Conservation (phyloP, 2,329 filamentous ascomycete genomes). For the Xylariaceae sp. region DNA sequence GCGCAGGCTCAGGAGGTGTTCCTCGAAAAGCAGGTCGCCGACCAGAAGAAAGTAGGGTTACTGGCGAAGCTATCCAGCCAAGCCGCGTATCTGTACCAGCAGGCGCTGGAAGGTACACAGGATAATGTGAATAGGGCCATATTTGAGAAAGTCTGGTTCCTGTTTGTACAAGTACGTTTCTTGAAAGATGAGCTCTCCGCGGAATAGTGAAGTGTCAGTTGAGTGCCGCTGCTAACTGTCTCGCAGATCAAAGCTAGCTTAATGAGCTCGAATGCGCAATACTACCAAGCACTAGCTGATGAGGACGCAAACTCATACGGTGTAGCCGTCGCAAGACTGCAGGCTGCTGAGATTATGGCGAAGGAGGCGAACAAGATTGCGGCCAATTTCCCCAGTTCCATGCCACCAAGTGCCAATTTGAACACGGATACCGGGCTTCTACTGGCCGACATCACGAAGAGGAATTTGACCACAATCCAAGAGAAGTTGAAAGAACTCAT, state of each 20-base stretch:
- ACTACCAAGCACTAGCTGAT: constrained; percentile 88
- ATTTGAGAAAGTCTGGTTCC: constrained; percentile 91
- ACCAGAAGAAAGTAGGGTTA: constrained; percentile 87
- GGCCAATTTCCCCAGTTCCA: constrained; percentile 73
- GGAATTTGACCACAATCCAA: constrained; percentile 75
- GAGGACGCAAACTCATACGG: constrained; percentile 86
- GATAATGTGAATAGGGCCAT: constrained; percentile 88
- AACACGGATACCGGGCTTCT: constrained; percentile 70
- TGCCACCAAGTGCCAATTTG: constrained; percentile 79
- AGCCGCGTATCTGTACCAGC: constrained; percentile 79
- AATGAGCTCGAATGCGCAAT: constrained; percentile 82
- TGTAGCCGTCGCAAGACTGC: constrained; percentile 75
- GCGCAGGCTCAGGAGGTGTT: constrained; percentile 98
- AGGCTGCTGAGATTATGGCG: constrained; percentile 72
- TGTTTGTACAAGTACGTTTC: constrained; percentile 66
- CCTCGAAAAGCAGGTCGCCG: constrained; percentile 88
- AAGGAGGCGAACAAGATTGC: constrained; percentile 75
- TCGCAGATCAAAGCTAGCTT: constrained; percentile 70
- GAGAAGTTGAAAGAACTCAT: constrained; percentile 71
- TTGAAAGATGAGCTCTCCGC: too few species aligned
- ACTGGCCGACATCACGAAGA: constrained; percentile 76
- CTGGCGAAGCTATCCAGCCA: constrained; percentile 92
- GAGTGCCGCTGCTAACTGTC: background rate
- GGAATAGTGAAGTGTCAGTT: too few species aligned
- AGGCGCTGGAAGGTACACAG: constrained; percentile 84